Base-by-base conservation (phyloP, 2,329 filamentous ascomycete species). In the Monosporascus cannonballus region DNA sequence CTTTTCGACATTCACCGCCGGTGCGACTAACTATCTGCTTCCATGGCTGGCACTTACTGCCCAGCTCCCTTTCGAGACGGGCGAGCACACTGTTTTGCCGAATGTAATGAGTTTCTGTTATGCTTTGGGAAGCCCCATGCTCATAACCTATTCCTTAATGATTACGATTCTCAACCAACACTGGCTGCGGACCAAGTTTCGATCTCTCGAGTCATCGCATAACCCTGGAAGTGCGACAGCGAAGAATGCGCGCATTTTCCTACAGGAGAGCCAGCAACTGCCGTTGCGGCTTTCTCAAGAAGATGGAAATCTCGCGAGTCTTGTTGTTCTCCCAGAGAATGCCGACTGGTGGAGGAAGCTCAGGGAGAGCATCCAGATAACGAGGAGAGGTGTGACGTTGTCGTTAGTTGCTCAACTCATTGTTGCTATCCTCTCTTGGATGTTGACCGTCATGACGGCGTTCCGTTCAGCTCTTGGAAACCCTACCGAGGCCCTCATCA, bases 31-130 rank as follows among this genome's bases (percentile, higher is more conserved):
- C 41, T 58, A 61, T 27, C 30, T 61, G 4, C 52, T 61, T 3
- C 57, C 59, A 7, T 61, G 59, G 59, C 52, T 61, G n/a, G 57
- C 59, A 11, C 52, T 61, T 4, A 56, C 57, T 6, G 55, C 57
- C 14, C 59, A 61, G 51, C 57, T 61, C 5, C 59, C 57, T 2
- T 61, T 58, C 27, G 57, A 61, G 51, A 56, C 59, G 2, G 57
- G 57, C 2, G 54, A 58, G 37, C 47, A 58, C 49, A 52, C 56
- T 14, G 49, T 54, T 15, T 30, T 54, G 9, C 50, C 53, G 17
- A 50, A 55, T 45, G 47, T 58, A 38, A 53, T 61, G 49, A 56
- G 59, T 46, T 57, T 61, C 22, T 58, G 55, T 44, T 52, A 58
- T 15, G 54, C 57, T 2, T 48, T 61, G 27, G 59, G 59, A 0